phyloP scores from a whole-genome alignment of 2,329 filamentous ascomycete species.

The Paecilomyces formosus region DNA sequence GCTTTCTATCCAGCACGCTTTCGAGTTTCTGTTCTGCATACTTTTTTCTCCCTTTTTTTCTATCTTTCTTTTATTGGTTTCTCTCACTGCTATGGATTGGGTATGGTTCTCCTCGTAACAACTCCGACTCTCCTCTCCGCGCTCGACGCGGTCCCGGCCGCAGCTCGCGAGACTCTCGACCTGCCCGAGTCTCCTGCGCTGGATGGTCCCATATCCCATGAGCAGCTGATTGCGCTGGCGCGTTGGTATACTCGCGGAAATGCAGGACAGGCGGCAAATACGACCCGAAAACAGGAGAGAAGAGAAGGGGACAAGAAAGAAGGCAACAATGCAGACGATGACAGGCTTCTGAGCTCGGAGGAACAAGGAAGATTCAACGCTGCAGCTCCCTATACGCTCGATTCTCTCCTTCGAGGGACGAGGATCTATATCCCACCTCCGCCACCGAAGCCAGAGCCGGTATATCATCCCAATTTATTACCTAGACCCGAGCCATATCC shows the following conservation, averaged over 20 bases:
- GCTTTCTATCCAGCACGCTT: too few species aligned
- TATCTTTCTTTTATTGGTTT: neutral
- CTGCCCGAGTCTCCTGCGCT: constrained; percentile 21
- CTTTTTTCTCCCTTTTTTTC: constrained; percentile 2
- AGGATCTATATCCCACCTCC: constrained; percentile 72
- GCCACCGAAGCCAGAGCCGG: constrained; percentile 67
- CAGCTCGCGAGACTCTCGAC: constrained; percentile 23
- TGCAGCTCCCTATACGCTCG: constrained; percentile 47
- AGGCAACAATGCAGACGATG: neutral
- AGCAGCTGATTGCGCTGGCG: constrained; percentile 31
- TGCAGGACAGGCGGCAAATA: neutral
- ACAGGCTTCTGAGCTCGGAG: neutral
- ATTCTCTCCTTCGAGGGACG: constrained; percentile 64
- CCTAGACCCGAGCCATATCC: too few species aligned
- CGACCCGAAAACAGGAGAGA: constrained; percentile 18
- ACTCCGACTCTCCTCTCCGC: constrained; percentile 33
- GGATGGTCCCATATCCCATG: constrained; percentile 34
- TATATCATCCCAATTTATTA: constrained; percentile 36
- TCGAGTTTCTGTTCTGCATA: neutral
- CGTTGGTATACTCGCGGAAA: constrained; percentile 15
- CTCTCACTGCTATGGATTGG: neutral
- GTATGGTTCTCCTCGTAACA: constrained; percentile 36
- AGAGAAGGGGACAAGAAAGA: constrained; percentile 4
- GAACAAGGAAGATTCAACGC: constrained; percentile 7
- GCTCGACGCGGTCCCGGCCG: constrained; percentile 26